Base-by-base conservation (phyloP, 768 basidiomycete species). In the Phanerochaete carnosa region DNA sequence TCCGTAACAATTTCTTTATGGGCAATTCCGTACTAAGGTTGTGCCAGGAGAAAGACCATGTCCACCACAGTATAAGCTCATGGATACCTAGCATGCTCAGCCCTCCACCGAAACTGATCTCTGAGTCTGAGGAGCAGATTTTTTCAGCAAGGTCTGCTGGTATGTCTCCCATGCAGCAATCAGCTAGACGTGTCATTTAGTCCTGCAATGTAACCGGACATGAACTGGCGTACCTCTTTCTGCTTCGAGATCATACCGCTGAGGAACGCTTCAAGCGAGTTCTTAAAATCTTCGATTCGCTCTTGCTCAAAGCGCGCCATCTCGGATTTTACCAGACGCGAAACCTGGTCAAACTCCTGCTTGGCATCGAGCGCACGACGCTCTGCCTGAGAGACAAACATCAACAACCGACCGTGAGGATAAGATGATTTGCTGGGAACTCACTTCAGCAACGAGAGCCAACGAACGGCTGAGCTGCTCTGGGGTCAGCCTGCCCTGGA, bases 261-360 rank as follows among this genome's bases (percentile, higher is more conserved):
- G 57, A 98, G 76, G 73, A 94, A 95, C 3, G 81, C 80, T 72
- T 93, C 90, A 64, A 99, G 72, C 2, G 89, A 81, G 46, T 83
- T 79, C 74, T 95, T 95, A 74, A 98, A 97, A 71, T 98, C 96
- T 51, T 93, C 90, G 26, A 98, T 83, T 45, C 95, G 84, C 74
- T 97, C 96, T 69, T 87, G 84, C 75, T 99, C 96, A 69, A 98
- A 98, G 45, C 96, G 80, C 4, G 85, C 86, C 64, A 95, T 85
- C 75, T 99, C 97, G 3, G 83, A 76, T 74, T 98, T 98, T 66
- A 94, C 87, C 22, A 97, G 77, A 64, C 89, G 89, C 22, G 94
- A 92, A 13, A 89, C 88, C 23, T 90, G 84, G 46, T 98, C 95
- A 69, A 90, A 99, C 64, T 97, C 96, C 54, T 85, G 84, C 69